Base-by-base conservation (phyloP, 345 rosid species). In the Euphorbia lathyris region DNA sequence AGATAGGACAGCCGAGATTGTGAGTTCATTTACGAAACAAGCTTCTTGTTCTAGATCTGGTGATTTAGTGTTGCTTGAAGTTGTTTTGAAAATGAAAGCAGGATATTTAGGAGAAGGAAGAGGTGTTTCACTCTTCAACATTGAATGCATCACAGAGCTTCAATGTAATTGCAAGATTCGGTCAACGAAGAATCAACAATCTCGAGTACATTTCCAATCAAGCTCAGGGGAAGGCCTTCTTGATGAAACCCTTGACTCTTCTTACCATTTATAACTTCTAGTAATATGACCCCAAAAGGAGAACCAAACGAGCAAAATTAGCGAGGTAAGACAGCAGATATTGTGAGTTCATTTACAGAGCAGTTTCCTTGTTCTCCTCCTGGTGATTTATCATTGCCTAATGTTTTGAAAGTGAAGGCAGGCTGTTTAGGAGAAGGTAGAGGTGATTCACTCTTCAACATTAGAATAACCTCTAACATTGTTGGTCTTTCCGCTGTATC, bases 131-230 rank as follows among this genome's bases (percentile, higher is more conserved):
- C 62, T 63, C 3, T 10, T 71, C 16, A 63, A 26, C 74, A 63
- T 30, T 16, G 27, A 20, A 70, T 71, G 52, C 61, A 58, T 58
- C 38, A 27, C 20, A 27, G 9, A 5, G n/a, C 20, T 58, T 27
- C 62, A 5, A 27, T 7, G 27, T 9, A n/a, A 9, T 58, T 26
- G 27, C 27, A 38, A 6, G 17, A 1, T 3, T 16, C 13, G 17
- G 13, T 42, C 1, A 64, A 6, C 40, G 56, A 63, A 53, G 78
- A 47, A 47, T 69, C 78, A 10, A 75, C 65, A 0, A 69, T 32
- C 5, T 75, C 70, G n/a, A 69, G 0, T 9, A 69, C 78, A 3
- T 55, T 64, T n/a, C 74, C 65, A 0, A 69, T 75, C 65, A 75
- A 57, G 43, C 27, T 69, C 17, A 12, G 10, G 17, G 40, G 5